Conservation (phyloP, 176 grass and related monocot genomes). For the Canna indica region DNA sequence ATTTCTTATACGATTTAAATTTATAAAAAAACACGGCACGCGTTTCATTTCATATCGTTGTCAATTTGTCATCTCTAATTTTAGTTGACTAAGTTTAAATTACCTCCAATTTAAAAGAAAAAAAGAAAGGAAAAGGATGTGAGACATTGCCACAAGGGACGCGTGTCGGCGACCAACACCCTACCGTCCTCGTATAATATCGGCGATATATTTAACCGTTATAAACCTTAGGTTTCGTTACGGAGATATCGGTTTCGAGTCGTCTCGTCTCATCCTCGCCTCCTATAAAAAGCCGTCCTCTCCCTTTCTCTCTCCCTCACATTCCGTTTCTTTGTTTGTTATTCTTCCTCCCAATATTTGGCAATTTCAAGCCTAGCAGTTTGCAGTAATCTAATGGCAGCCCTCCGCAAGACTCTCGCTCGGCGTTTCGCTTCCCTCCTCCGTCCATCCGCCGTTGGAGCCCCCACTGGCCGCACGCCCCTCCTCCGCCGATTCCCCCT, state of each 20-base stretch:
- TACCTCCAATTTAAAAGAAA: too few species aligned
- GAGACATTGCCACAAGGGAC: too few species aligned
- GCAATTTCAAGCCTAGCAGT: too few species aligned
- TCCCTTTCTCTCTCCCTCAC: background rate
- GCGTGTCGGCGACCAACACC: background rate
- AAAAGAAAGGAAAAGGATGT: too few species aligned
- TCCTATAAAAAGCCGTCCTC: background rate
- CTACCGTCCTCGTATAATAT: too few species aligned
- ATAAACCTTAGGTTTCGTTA: background rate
- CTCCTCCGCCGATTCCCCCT: conserved; percentile 35
- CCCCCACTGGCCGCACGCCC: background rate
- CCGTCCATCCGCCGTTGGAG: background rate
- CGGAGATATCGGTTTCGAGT: background rate
- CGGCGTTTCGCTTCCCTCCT: conserved; percentile 26
- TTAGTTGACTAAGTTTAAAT: too few species aligned
- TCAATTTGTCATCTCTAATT: too few species aligned
- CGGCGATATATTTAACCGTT: background rate
- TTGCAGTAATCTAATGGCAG: conserved; percentile 39
- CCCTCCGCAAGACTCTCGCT: conserved; percentile 47
- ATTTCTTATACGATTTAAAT: too few species aligned
- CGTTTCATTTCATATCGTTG: too few species aligned
- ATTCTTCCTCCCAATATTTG: background rate
- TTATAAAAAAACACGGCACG: too few species aligned
- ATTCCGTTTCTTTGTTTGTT: background rate
- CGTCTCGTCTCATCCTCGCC: background rate